Base-by-base conservation (phyloP, 495 filamentous ascomycete genomes). In the Hyaloscypha hepaticicola region DNA sequence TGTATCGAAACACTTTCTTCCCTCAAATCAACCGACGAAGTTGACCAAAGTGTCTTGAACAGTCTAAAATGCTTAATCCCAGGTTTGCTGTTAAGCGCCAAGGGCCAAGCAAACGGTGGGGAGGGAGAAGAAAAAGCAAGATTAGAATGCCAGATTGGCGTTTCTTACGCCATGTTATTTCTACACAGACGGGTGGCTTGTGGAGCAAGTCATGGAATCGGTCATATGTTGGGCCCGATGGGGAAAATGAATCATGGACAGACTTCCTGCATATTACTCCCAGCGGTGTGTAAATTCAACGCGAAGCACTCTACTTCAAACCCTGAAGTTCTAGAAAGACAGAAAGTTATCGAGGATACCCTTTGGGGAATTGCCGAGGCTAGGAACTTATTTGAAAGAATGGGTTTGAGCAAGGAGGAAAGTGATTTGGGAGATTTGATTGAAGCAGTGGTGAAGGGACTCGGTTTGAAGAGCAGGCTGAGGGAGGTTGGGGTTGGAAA, bases 1-100 rank as follows among this genome's bases (percentile, higher is more conserved):
- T 89, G 86, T 67, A 78, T 87, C 11, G 87, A 90, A 71, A 78
- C 79, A 0, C 69, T 84, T 5, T 87, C 83, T 55, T 81, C 79
- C 0, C 58, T 76, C 21, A 38, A 22, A 12, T 21, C 16, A 24
- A 52, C 38, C 2, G 49, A 26, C 11, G 60, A 50, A 24, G 8
- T 26, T 6, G 50, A 53, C 25, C 6, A 24, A 9, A 24, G 50
- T 24, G 50, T 53, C 5, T 11, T 24, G 26, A 24, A 53, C 1
- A 53, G 50, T 24, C 50, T 53, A 2, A 53, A 53, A 26, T 53
- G n/a, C n/a, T 16, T 24, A 1, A 53, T 53, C 16, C 22, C 16
- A 6, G 50, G 50, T 0, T 21, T 53, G 21, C 26, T 53, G 19
- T 11, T 53, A 16, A 53, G 3, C 25, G n/a, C n/a, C n/a, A 53